Evolutionary conservation across 108 stramenopile genomes (phyloP).

Genomic region (Cylindrotheca fusiformis): DNA sequence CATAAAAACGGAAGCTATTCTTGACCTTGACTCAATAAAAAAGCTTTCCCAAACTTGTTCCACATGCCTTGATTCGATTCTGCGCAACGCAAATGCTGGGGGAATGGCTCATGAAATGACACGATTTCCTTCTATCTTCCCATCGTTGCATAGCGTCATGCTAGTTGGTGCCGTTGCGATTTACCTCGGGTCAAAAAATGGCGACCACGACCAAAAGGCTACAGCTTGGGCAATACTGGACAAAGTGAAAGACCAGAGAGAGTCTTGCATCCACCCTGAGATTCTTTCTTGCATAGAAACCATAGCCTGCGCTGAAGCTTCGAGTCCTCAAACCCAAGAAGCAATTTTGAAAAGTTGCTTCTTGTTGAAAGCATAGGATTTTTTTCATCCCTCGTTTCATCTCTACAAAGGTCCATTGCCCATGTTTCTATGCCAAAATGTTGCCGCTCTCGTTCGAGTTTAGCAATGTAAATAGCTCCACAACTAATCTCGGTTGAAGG

Average conservation of each 20-base stretch:
- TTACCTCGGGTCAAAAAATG: not conserved
- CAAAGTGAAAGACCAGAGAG: not conserved
- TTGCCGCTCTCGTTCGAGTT: too few species aligned
- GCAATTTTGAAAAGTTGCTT: too few species aligned
- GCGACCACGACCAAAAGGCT: not conserved
- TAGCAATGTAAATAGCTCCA: too few species aligned
- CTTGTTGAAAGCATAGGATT: too few species aligned
- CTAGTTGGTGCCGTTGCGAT: conserved; percentile 17
- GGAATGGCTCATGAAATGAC: conserved; percentile 29
- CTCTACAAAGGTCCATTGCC: too few species aligned
- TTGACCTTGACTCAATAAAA: not conserved
- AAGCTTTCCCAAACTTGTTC: not conserved
- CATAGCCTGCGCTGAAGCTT: not conserved
- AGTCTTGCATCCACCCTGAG: conserved; percentile 6
- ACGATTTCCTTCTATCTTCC: conserved; percentile 26
- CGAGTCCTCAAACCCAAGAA: too few species aligned
- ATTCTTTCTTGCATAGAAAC: not conserved
- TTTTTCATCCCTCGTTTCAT: too few species aligned
- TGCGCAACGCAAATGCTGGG: not conserved
- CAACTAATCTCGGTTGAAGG: too few species aligned
- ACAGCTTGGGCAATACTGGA: not conserved
- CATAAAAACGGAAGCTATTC: not conserved
- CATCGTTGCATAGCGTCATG: conserved; percentile 22
- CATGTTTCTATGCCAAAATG: too few species aligned
- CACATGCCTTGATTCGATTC: not conserved